Conservation (phyloP, 768 basidiomycete species). For the Lyophyllum decastes region DNA sequence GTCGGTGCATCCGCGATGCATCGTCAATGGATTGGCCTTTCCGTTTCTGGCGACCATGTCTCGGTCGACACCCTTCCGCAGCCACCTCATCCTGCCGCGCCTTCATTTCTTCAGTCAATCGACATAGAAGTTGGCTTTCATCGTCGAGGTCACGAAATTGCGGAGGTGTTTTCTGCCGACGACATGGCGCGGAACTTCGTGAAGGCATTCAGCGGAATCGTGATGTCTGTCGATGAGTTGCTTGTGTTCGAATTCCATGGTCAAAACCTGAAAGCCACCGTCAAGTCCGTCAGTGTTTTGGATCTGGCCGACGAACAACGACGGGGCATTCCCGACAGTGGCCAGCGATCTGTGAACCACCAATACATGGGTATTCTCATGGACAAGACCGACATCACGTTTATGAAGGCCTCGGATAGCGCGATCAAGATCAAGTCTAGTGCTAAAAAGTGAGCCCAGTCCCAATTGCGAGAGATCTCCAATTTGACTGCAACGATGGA, state of each 20-base stretch:
- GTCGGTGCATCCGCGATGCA: conserved; percentile 81
- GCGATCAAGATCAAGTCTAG: conserved; percentile 90
- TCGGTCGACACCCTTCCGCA: conserved; percentile 65
- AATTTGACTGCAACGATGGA: background rate
- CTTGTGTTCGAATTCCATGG: conserved; percentile 90
- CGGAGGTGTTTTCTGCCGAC: conserved; percentile 82
- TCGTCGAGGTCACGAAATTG: conserved; percentile 51
- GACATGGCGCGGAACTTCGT: conserved; percentile 79
- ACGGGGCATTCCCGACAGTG: conserved; percentile 32
- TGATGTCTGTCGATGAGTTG: conserved; percentile 69
- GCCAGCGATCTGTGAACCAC: conserved; percentile 25
- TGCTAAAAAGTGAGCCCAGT: conserved; percentile 70
- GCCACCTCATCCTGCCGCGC: conserved; percentile 48
- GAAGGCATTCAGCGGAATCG: conserved; percentile 69
- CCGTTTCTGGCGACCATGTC: conserved; percentile 73
- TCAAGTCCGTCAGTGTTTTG: conserved; percentile 60
- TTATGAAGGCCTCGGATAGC: conserved; percentile 82
- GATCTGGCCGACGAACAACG: conserved; percentile 68
- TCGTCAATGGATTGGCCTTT: conserved; percentile 89
- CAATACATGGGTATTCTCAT: conserved; percentile 73
- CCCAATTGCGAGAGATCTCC: background rate
- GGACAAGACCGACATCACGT: conserved; percentile 88
- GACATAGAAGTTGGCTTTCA: conserved; percentile 80
- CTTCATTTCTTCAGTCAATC: conserved; percentile 71
- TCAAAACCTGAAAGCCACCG: conserved; percentile 70